These are phyloP conservation scores for Dalbergia oliveri DNA, from an alignment of 306 rosid species.

Conservation along the genomic window DNA sequence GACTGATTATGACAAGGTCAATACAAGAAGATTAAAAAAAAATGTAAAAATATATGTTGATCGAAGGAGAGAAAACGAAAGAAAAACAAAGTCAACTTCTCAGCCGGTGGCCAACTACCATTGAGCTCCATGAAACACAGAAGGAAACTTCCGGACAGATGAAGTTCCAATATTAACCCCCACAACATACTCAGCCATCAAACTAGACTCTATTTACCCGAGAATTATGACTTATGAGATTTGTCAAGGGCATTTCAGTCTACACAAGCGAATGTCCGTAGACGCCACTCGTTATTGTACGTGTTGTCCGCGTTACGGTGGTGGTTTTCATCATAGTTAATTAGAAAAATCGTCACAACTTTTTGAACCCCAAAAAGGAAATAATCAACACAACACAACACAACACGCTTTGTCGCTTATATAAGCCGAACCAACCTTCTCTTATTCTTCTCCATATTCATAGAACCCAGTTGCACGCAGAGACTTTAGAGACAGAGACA, in stretches of 20 bases:
- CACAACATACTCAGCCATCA: neutral
- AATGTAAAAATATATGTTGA: neutral
- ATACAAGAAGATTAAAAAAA: neutral
- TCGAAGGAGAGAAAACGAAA: neutral
- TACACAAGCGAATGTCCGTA: neutral
- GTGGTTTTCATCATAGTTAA: neutral
- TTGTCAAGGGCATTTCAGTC: constrained; percentile 38
- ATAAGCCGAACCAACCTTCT: constrained; percentile 9
- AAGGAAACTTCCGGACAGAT: constrained; percentile 29
- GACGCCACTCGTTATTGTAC: neutral
- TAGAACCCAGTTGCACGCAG: neutral
- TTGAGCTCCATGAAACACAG: constrained; percentile 4
- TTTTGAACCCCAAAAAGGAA: neutral
- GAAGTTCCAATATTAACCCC: constrained; percentile 40
- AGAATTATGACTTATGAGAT: neutral
- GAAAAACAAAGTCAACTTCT: neutral
- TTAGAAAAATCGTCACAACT: constrained; percentile 17
- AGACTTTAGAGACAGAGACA: neutral
- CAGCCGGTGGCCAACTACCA: constrained; percentile 31
- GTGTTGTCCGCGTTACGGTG: constrained; percentile 27
- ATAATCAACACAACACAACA: neutral
- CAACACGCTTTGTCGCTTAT: constrained; percentile 41
- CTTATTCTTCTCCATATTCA: neutral
- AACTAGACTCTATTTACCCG: too few species aligned
- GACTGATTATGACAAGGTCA: constrained; percentile 2